phyloP scores from a whole-genome alignment of 257 asterid genomes.

The Salvia splendens region DNA sequence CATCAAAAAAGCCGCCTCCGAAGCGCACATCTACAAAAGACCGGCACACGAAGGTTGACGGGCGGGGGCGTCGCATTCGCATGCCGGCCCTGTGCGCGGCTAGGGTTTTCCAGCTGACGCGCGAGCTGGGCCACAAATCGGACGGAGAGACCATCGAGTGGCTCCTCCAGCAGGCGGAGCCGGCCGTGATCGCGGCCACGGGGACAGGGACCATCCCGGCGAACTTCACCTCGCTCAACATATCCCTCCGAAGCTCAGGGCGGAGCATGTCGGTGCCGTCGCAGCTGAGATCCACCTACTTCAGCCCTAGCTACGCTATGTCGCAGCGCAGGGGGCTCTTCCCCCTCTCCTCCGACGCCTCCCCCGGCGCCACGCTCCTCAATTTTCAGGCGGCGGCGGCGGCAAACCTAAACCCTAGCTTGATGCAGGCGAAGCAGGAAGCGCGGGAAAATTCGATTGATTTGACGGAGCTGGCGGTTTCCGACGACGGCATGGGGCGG shows the following conservation, averaged over 20 bases:
- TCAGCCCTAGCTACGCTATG: constrained; percentile 58
- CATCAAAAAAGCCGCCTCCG: constrained; percentile 68
- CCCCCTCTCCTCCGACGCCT: not conserved
- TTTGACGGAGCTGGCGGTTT: constrained; percentile 49
- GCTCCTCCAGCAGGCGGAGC: constrained; percentile 95
- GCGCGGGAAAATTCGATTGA: constrained; percentile 52
- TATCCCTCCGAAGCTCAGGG: constrained; percentile 85
- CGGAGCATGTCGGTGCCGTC: constrained; percentile 94
- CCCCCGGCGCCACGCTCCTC: constrained; percentile 52
- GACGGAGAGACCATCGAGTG: constrained; percentile 93
- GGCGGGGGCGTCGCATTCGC: constrained; percentile 91
- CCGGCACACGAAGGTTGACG: constrained; percentile 94
- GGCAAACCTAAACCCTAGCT: constrained; percentile 53
- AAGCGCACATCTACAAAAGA: constrained; percentile 86
- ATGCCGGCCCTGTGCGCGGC: constrained; percentile 97
- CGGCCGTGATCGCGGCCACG: constrained; percentile 88
- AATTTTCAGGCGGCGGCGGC: constrained; percentile 54
- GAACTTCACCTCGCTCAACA: constrained; percentile 82
- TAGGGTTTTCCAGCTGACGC: constrained; percentile 94
- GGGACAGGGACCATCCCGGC: constrained; percentile 99
- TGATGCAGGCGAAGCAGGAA: constrained; percentile 67
- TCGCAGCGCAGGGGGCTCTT: constrained; percentile 53
- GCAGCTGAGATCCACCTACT: constrained; percentile 73
- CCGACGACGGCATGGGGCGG: constrained; percentile 57
- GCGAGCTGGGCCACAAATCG: constrained; percentile 92